Conservation (phyloP, 1,139 yeast genomes). For the Geotrichum bryndzae region DNA sequence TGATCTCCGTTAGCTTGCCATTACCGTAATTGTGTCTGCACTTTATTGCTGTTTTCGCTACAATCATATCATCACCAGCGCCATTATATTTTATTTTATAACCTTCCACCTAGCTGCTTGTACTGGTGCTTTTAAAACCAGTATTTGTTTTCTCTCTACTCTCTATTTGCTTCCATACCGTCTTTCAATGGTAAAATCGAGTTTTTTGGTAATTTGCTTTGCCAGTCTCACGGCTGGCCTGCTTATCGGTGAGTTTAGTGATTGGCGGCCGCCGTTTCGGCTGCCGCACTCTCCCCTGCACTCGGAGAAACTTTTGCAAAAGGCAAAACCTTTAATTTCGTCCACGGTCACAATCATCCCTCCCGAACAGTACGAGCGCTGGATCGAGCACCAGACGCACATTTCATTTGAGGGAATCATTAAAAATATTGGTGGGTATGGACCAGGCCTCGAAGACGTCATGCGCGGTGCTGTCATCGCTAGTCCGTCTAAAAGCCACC, state of each 20-base stretch:
- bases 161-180: background rate
- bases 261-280: background rate
- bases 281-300: background rate
- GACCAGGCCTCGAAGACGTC: slow-evolving; percentile 39
- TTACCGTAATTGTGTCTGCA: background rate
- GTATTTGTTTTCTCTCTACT: background rate
- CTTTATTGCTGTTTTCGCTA: background rate
- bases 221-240: background rate
- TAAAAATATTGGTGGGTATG: slow-evolving; percentile 56
- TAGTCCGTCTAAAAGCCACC: slow-evolving; percentile 62
- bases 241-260: background rate
- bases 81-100: background rate
- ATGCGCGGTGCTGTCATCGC: slow-evolving; percentile 73
- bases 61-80: too few relatives aligned
- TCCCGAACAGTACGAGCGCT: slow-evolving; percentile 44
- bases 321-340: background rate
- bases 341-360: slow-evolving; percentile 25
- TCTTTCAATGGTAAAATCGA: background rate
- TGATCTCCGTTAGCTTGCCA: background rate
- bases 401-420: slow-evolving; percentile 52
- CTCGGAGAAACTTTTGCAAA: background rate
- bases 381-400: slow-evolving; percentile 51
- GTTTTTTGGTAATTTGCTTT: background rate
- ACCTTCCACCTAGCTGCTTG: background rate
- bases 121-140: background rate